Conservation (phyloP, 1,139 yeast species). For the Zygotorulaspora mrakii region DNA sequence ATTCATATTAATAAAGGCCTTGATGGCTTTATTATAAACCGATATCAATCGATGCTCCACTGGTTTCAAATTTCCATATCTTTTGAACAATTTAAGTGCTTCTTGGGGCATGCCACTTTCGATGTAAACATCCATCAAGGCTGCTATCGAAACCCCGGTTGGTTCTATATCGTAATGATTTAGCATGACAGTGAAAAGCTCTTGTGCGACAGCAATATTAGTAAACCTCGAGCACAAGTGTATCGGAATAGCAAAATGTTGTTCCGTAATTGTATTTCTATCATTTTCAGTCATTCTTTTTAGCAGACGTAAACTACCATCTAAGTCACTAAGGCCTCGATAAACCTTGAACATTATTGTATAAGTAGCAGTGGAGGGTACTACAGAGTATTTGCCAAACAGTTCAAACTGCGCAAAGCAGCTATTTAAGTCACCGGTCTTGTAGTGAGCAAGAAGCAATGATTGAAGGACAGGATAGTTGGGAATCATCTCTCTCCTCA, state of each 20-base stretch:
- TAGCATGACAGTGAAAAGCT: slow-evolving; percentile 34
- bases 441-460: slow-evolving; percentile 47
- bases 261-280: slow-evolving; percentile 21
- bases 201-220: slow-evolving; percentile 37
- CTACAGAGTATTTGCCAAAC: slow-evolving; percentile 39
- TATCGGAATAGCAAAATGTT: slow-evolving; percentile 36
- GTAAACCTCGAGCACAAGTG: slow-evolving; percentile 35
- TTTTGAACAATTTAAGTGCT: slow-evolving; percentile 24
- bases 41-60: slow-evolving; percentile 15
- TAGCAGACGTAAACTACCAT: slow-evolving; percentile 43
- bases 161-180: slow-evolving; percentile 33
- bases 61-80: slow-evolving; percentile 12
- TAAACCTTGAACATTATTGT: slow-evolving; percentile 43
- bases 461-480: slow-evolving; percentile 47
- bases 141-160: slow-evolving; percentile 25
- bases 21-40: slow-evolving; percentile 27
- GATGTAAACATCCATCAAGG: slow-evolving; percentile 32
- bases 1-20: slow-evolving; percentile 21
- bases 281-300: slow-evolving; percentile 34
- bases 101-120: slow-evolving; percentile 22
- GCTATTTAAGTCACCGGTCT: slow-evolving; percentile 45
- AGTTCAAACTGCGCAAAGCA: slow-evolving; percentile 45
- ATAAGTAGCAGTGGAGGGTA: slow-evolving; percentile 42
- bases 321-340: slow-evolving; percentile 41
- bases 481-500: slow-evolving; percentile 48